Percentiles rank a stretch among this genome's conserved stretches.
phyloP scores from a whole-genome alignment of 768 basidiomycete genomes.

The Gelatoporia subvermispora region DNA sequence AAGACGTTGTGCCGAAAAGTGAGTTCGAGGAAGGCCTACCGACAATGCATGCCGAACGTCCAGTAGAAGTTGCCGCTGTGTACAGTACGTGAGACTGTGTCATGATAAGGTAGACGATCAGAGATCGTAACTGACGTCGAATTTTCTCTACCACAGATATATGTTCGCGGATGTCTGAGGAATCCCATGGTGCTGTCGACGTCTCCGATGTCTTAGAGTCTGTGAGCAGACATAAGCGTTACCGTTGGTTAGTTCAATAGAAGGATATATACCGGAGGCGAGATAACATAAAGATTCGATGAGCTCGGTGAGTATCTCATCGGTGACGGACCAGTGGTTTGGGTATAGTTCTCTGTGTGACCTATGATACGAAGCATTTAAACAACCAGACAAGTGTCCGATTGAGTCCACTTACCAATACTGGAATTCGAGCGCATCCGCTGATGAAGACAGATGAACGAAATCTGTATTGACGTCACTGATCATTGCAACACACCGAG shows the following conservation, averaged over 20 bases:
- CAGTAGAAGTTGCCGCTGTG: background rate
- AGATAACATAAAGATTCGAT: conserved; percentile 4
- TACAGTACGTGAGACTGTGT: background rate
- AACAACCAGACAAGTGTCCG: no score
- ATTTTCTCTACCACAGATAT: background rate
- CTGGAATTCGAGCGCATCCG: background rate
- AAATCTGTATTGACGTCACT: no score
- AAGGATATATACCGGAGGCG: conserved; percentile 11
- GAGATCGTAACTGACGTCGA: background rate
- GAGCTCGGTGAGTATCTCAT: conserved; percentile 5
- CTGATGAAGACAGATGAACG: background rate
- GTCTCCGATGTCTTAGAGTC: conserved; percentile 12
- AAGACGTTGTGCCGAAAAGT: background rate
- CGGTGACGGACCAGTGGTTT: background rate
- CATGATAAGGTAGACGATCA: background rate
- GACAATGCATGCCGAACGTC: background rate
- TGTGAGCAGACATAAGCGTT: background rate
- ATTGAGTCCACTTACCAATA: conserved; percentile 6
- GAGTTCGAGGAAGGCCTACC: background rate
- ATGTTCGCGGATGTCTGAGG: background rate
- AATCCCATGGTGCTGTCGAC: conserved; percentile 7
- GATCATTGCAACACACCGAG: no score
- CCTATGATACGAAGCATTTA: conserved; percentile 3
- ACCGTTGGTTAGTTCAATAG: background rate
- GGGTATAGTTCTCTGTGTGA: conserved; percentile 19